A percentile compares a stretch with the other conserved stretches of the same genome.
These are phyloP conservation scores for Nothomitra cinnamomea DNA, from an alignment of 2,329 filamentous ascomycete species.

Conservation along the genomic window DNA sequence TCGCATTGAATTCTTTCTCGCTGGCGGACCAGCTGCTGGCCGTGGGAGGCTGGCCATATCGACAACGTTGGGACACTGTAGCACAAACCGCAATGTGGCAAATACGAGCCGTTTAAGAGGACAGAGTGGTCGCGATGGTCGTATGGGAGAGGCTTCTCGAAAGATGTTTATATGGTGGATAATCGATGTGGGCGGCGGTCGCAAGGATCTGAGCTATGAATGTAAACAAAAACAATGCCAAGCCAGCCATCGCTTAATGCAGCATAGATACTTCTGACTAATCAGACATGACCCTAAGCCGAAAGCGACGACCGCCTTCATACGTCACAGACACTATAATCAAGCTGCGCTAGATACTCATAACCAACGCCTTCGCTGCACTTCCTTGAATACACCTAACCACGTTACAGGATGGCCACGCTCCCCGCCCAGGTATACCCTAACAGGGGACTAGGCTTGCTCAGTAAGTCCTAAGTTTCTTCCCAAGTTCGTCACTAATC, in stretches of 20 bases:
- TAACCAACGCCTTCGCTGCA: no score
- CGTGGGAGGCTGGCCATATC: constrained; percentile 38
- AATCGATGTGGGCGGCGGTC: neutral
- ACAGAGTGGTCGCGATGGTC: no score
- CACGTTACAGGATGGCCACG: constrained; percentile 17
- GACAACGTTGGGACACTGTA: neutral
- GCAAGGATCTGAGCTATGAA: neutral
- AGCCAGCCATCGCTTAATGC: neutral
- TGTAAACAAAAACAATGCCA: constrained; percentile 5
- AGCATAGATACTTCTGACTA: no score
- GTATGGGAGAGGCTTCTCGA: no score
- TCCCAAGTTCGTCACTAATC: neutral
- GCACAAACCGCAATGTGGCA: neutral
- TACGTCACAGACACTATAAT: no score
- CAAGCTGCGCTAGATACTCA: no score
- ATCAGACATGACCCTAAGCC: no score
- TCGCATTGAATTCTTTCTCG: constrained; percentile 32
- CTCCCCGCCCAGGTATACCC: constrained; percentile 48
- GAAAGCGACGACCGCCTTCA: no score
- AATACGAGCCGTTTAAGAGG: neutral
- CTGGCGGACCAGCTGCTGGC: constrained; percentile 29
- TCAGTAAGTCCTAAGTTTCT: constrained; percentile 24
- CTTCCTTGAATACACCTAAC: no score
- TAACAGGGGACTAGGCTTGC: constrained; percentile 46
- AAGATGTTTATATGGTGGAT: neutral